Percentiles rank a stretch among this genome's conserved stretches.
Evolutionary conservation across 192 early-diverging fungal species (phyloP).

Genomic region (Helicostylum pulchrum): DNA sequence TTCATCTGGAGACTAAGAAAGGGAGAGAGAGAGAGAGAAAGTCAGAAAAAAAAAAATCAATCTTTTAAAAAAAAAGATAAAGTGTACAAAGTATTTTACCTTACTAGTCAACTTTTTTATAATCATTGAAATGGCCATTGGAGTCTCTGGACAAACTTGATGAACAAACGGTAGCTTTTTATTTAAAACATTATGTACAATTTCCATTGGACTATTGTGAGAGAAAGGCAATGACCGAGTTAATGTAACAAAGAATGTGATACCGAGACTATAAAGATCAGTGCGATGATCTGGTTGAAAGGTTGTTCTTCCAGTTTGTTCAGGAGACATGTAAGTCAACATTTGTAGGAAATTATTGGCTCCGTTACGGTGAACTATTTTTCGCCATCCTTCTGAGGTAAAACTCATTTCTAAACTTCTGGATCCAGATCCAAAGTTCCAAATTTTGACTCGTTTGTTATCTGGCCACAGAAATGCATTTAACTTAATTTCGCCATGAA

Average conservation of each 20-base stretch:
- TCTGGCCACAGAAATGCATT: slow-evolving; percentile 28
- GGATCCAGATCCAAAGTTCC: slow-evolving; percentile 26
- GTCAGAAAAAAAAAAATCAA: too few relatives aligned
- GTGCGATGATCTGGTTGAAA: slow-evolving; percentile 34
- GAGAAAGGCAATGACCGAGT: slow-evolving; percentile 25
- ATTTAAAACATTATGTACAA: slow-evolving; percentile 32
- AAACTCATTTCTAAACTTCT: slow-evolving; percentile 22
- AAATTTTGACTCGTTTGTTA: slow-evolving; percentile 12
- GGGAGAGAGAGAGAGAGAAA: not conserved
- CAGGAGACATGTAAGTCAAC: slow-evolving; percentile 32
- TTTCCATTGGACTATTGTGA: slow-evolving; percentile 29
- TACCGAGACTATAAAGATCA: slow-evolving; percentile 37
- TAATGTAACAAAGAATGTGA: slow-evolving; percentile 28
- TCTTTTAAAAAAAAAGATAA: too few relatives aligned
- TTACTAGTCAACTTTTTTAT: slow-evolving; percentile 37
- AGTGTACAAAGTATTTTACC: slow-evolving; percentile 8
- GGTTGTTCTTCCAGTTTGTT: slow-evolving; percentile 34
- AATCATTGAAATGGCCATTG: slow-evolving; percentile 21
- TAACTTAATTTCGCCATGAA: slow-evolving; percentile 32
- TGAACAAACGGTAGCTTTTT: slow-evolving; percentile 23
- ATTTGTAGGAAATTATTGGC: slow-evolving; percentile 21
- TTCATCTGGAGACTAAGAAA: slow-evolving; percentile 32
- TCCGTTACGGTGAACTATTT: slow-evolving; percentile 10
- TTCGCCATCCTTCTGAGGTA: slow-evolving; percentile 25
- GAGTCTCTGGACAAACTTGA: slow-evolving; percentile 17